Percentiles rank a stretch among this genome's conserved stretches.
Evolutionary conservation across 140 eudicot species (phyloP).

Genomic region (Flaveria floridana): DNA sequence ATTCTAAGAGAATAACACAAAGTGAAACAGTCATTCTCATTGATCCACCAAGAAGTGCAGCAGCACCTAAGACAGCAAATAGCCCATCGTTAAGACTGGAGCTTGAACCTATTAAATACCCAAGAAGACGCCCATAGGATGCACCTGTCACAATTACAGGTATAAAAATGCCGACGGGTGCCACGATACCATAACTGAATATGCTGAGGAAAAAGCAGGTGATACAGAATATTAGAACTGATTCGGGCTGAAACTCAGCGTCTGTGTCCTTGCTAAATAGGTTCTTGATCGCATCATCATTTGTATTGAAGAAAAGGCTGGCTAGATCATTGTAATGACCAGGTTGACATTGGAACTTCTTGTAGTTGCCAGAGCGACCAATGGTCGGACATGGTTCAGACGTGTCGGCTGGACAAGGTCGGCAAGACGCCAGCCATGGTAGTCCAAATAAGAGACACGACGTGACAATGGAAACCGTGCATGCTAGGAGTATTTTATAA

Average conservation of each 20-base stretch:
- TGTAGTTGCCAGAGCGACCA: constrained; percentile 89
- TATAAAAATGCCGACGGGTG: constrained; percentile 85
- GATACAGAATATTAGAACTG: constrained; percentile 66
- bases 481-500: constrained; percentile 63
- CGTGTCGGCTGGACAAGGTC: constrained; percentile 65
- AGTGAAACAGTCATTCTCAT: constrained; percentile 93
- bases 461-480: constrained; percentile 67
- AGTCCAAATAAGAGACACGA: constrained; percentile 79
- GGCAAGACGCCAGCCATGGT: constrained; percentile 86
- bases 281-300: constrained; percentile 88
- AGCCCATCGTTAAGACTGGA: constrained; percentile 81
- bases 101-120: constrained; percentile 57
- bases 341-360: constrained; percentile 79
- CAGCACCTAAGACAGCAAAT: constrained; percentile 85
- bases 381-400: constrained; percentile 87
- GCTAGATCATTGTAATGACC: constrained; percentile 92
- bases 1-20: constrained; percentile 75
- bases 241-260: constrained; percentile 58
- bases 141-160: constrained; percentile 93
- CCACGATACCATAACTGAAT: constrained; percentile 79
- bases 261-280: constrained; percentile 74
- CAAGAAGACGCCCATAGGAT: constrained; percentile 79
- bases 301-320: constrained; percentile 85
- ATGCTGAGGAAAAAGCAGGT: constrained; percentile 74
- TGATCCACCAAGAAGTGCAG: constrained; percentile 89